Evolutionary conservation across 2,329 filamentous ascomycete species (phyloP), one percentile per base, ranked within the genome.

Genomic region (Orbilia brochopaga): DNA sequence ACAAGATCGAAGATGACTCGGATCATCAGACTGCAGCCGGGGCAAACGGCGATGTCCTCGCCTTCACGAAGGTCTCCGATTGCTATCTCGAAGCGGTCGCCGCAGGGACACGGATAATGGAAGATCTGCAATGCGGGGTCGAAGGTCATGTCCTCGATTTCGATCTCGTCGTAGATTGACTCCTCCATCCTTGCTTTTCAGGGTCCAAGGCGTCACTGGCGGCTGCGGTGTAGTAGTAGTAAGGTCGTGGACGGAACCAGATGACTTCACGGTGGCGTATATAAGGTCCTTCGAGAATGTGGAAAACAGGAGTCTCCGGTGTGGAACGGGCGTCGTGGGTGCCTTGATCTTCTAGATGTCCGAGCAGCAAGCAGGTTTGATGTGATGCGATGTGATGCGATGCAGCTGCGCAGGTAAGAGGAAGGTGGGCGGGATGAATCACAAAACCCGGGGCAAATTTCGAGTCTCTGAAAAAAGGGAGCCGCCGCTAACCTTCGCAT

Each of bases 141-240:
- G 79, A 86, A 97, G 77, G 90, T 94, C 92, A 97, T 96, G 81
- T 99, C 94, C 80, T 97, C 93, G 82, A 97, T 97, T 80, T 97
- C 93, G 80, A 97, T 93, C 81, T 97, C 93, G 78, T 97, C 93
- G 83, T 97, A 97, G 79, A 96, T 90, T 76, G 89, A 87, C 65
- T 88, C 87, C 37, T 86, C 83, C 86, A 88, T 88, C 64, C 75
- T 81, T 53, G 51, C 2, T 62, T 57, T 66, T 19, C n/a, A n/a
- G 55, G 23, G 32, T 24, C 5, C 15, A 11, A 48, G 19, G 44
- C 19, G 44, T 19, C n/a, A 17, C 44, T 19, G 17, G 44, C 44
- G 44, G 44, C 19, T 48, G n/a, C 4, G 11, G 11, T 48, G n/a
- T 19, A 21, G 44, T n/a, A n/a, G n/a, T n/a, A n/a, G n/a, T n/a